phyloP scores from a whole-genome alignment of 257 asterid genomes.

The Petunia axillaris region DNA sequence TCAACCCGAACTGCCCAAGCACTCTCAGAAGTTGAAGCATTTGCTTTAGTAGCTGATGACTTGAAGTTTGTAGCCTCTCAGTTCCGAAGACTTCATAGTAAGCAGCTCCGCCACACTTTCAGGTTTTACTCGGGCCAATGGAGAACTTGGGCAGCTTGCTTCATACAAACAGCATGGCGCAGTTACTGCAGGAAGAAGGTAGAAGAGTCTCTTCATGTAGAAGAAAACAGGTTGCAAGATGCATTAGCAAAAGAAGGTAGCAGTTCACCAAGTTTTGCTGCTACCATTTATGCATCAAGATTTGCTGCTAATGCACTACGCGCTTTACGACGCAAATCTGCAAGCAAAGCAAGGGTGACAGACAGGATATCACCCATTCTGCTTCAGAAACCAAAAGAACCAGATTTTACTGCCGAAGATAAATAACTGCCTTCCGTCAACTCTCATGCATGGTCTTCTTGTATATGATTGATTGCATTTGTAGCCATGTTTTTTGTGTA shows the following conservation, averaged over 20 bases:
- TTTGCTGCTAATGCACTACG: conserved; percentile 91
- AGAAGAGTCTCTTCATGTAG: conserved; percentile 78
- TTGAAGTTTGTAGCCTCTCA: conserved; percentile 90
- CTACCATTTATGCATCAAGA: conserved; percentile 89
- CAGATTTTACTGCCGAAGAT: conserved; percentile 79
- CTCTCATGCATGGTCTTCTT: conserved; percentile 25
- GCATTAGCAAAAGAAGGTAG: conserved; percentile 71
- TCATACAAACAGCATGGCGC: conserved; percentile 93
- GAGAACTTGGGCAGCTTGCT: conserved; percentile 98
- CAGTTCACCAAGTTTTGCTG: conserved; percentile 79
- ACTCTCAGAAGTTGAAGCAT: conserved; percentile 92
- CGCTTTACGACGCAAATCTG: conserved; percentile 56
- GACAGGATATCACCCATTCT: conserved; percentile 77
- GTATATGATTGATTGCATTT: background rate
- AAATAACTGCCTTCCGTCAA: conserved; percentile 37
- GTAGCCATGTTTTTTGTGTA: background rate
- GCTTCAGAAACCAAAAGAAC: conserved; percentile 94
- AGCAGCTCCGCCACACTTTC: conserved; percentile 92
- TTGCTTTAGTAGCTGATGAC: conserved; percentile 85
- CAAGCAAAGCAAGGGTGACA: conserved; percentile 62
- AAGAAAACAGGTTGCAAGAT: conserved; percentile 74
- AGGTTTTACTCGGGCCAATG: conserved; percentile 93
- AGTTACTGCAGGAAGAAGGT: conserved; percentile 70
- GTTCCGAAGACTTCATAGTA: conserved; percentile 80
- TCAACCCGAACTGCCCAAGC: conserved; percentile 93